Base-by-base conservation (phyloP, 2,329 filamentous ascomycete genomes). In the Diplodia mutila region DNA sequence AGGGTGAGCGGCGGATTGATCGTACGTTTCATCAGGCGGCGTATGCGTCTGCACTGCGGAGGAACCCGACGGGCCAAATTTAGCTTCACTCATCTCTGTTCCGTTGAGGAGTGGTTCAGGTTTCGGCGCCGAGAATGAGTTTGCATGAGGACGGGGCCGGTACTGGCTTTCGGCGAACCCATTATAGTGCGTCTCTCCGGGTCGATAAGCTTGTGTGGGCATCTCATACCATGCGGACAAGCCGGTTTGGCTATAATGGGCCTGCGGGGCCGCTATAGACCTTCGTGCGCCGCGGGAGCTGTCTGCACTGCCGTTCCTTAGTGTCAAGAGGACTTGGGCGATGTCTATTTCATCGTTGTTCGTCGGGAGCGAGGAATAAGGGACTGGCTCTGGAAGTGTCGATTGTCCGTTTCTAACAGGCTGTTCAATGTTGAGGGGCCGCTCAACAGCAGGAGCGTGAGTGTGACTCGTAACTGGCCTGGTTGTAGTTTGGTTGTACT, bases 381-480 rank as follows among this genome's bases (percentile, higher is more conserved):
- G 5, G 8, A 23, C n/a, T 29, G 18, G 53, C 7, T 48, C 64
- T 11, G 4, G 52, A 12, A 12, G 59, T 21, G n/a, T 11, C n/a
- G 59, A 21, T 12, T 51, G 39, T 16, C 59, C 59, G n/a, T 12
- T 34, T 49, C 55, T 25, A 11, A n/a, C 7, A 16, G 57, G 18
- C 7, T 27, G 46, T 11, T 63, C 42, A 11, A 49, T 9, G 42
- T 16, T 51, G 25, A 78, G 77, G 42, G 76, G 74, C 75, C 74
- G 78, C 27, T 64, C 46, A 23, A 46, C 49, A 14, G 46, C 42
- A 25, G 57, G 59, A 12, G 39, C 53, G n/a, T 55, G 53, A 21
- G 53, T 51, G 77, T 84, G 81, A 74, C 82, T 84, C 46, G 82
- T 84, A 54, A 80, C 79, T 18, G 83, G 83, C 67, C 83, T 74